Conservation (phyloP, 176 grass and related monocot genomes). For the Triticum turgidum region DNA sequence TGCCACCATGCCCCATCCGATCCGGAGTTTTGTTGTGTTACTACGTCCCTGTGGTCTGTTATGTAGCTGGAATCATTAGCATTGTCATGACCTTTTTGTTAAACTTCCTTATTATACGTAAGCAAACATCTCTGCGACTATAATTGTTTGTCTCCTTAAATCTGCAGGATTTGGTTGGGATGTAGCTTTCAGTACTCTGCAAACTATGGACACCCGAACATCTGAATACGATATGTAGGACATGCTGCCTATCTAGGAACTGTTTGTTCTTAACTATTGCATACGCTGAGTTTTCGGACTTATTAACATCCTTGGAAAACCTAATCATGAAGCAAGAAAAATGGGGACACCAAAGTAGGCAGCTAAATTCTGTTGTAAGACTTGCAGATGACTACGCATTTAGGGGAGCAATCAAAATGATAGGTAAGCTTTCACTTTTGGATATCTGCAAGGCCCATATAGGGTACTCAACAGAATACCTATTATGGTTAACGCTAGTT, state of each 20-base stretch:
- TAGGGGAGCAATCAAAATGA: not conserved
- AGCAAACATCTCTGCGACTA: not conserved
- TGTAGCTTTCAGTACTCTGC: not conserved
- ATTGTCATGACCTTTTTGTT: not conserved
- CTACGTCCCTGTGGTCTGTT: not conserved
- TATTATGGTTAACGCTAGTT: constrained; percentile 15
- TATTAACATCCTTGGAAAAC: not conserved
- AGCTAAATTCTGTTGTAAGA: not conserved
- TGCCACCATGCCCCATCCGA: not conserved
- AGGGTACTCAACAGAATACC: constrained; percentile 29
- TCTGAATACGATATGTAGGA: not conserved
- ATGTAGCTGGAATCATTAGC: not conserved
- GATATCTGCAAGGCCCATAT: constrained; percentile 30
- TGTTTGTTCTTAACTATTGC: constrained; percentile 17
- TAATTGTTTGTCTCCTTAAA: not conserved
- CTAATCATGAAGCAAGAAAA: constrained; percentile 27
- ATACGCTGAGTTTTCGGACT: constrained; percentile 5
- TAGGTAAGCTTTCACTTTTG: constrained; percentile 34
- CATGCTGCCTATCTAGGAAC: not conserved
- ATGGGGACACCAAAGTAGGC: not conserved
- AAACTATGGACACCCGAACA: not conserved
- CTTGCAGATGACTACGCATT: not conserved
- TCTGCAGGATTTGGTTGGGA: not conserved
- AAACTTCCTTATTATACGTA: not conserved
- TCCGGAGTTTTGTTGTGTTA: too few species aligned